These are phyloP conservation scores for Didymella arachidicola DNA, from an alignment of 2,329 filamentous ascomycete genomes.

Conservation along the genomic window DNA sequence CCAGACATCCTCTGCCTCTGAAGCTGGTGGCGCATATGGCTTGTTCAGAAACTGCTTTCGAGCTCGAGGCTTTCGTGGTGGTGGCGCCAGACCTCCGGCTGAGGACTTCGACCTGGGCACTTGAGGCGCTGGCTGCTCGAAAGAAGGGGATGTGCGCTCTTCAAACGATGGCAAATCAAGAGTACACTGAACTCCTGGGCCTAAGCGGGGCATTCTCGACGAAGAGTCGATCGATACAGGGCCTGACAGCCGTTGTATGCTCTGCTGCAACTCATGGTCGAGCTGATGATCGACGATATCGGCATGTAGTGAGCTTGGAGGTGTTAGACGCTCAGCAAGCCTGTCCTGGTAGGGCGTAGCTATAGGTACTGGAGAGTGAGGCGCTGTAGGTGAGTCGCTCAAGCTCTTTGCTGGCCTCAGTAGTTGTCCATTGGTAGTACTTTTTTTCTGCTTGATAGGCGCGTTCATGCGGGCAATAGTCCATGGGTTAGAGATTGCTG, in stretches of 20 bases:
- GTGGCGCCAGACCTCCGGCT: neutral
- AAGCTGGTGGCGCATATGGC: slow-evolving; percentile 40
- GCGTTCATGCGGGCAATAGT: slow-evolving; percentile 59
- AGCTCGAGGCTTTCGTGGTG: neutral
- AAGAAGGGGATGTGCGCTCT: neutral
- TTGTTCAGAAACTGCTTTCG: slow-evolving; percentile 29
- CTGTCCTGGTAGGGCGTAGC: slow-evolving; percentile 5
- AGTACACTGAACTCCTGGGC: neutral
- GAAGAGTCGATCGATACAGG: neutral
- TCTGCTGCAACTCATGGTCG: slow-evolving; percentile 21
- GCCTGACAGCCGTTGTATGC: slow-evolving; percentile 14
- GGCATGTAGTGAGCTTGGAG: slow-evolving; percentile 24
- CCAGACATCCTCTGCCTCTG: slow-evolving; percentile 27
- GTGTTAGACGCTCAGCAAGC: slow-evolving; percentile 25
- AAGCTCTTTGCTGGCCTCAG: slow-evolving; percentile 38
- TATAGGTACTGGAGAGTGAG: slow-evolving; percentile 17
- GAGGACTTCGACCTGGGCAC: neutral
- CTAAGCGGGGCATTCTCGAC: neutral
- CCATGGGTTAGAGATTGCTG: slow-evolving; percentile 58
- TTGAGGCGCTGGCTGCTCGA: neutral
- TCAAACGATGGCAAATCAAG: neutral
- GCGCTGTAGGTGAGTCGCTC: neutral
- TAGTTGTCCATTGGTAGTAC: slow-evolving; percentile 28
- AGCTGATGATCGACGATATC: slow-evolving; percentile 3
- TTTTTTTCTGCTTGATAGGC: slow-evolving; percentile 27